These are phyloP conservation scores for Boletus rubropictus DNA, from an alignment of 768 basidiomycete species.

Conservation along the genomic window DNA sequence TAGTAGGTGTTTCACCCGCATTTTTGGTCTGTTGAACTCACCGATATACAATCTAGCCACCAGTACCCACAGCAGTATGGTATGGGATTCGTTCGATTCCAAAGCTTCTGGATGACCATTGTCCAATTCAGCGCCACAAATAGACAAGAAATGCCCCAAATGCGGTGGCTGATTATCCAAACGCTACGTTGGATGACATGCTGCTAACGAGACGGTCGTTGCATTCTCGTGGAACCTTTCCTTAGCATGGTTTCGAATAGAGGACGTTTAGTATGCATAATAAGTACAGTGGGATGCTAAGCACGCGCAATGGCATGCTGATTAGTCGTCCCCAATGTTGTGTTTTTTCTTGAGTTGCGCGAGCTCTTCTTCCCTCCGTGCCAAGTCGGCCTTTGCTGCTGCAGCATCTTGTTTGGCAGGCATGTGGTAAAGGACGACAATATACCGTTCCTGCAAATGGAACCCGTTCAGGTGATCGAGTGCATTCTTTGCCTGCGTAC, in stretches of 20 bases:
- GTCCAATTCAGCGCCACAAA: constrained; percentile 45
- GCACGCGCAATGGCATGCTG: constrained; percentile 2
- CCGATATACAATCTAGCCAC: constrained; percentile 33
- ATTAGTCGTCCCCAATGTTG: constrained; percentile 69
- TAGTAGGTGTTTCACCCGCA: constrained; percentile 42
- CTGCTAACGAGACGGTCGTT: constrained; percentile 2
- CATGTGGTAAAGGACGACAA: constrained; percentile 97
- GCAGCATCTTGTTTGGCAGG: constrained; percentile 95
- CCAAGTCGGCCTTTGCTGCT: constrained; percentile 87
- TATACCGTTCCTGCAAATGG: constrained; percentile 96
- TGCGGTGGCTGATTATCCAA: constrained; percentile 19
- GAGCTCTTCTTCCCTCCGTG: constrained; percentile 86
- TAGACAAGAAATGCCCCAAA: constrained; percentile 54
- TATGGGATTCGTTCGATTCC: constrained; percentile 23
- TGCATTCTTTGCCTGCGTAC: constrained; percentile 83
- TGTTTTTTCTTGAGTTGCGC: constrained; percentile 82
- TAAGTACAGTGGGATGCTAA: constrained; percentile 1
- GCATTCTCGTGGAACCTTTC: neutral
- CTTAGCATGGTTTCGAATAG: constrained; percentile 1
- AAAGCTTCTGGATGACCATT: neutral
- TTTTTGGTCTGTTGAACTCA: constrained; percentile 9
- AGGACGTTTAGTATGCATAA: constrained; percentile 8
- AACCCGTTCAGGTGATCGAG: constrained; percentile 97
- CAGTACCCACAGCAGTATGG: constrained; percentile 66
- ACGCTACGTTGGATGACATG: constrained; percentile 2